Evolutionary conservation across 306 rosid species (phyloP).

Genomic region (Prunus armeniaca): DNA sequence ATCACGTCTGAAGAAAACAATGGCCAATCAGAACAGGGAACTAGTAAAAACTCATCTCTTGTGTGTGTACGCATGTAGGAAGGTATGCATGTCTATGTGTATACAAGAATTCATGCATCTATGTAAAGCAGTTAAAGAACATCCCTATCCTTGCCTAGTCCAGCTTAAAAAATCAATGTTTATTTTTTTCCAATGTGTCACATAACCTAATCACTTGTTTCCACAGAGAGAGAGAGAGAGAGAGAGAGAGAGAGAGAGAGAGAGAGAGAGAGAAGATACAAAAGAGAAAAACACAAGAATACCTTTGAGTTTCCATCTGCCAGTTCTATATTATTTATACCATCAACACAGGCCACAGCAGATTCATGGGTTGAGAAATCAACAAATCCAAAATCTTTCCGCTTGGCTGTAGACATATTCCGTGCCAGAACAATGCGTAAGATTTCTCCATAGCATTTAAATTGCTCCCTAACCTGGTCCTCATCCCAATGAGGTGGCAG

Average conservation of each 20-base stretch:
- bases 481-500: slow-evolving; percentile 79
- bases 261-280: neutral
- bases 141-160: neutral
- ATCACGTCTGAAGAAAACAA: neutral
- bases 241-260: neutral
- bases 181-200: neutral
- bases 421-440: slow-evolving; percentile 55
- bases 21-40: neutral
- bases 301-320: slow-evolving; percentile 66
- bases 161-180: neutral
- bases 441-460: slow-evolving; percentile 66
- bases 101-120: neutral
- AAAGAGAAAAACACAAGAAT: neutral
- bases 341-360: slow-evolving; percentile 63
- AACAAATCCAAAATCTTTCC: slow-evolving; percentile 86
- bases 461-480: slow-evolving; percentile 44
- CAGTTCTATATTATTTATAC: slow-evolving; percentile 51
- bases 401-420: slow-evolving; percentile 68
- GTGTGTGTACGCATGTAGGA: neutral
- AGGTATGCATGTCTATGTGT: neutral
- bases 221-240: neutral
- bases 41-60: neutral
- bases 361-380: slow-evolving; percentile 81
- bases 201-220: neutral
- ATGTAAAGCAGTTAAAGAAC: neutral